Evolutionary conservation across 2,329 filamentous ascomycete species (phyloP).

Genomic region (Pyrenophora graminea): DNA sequence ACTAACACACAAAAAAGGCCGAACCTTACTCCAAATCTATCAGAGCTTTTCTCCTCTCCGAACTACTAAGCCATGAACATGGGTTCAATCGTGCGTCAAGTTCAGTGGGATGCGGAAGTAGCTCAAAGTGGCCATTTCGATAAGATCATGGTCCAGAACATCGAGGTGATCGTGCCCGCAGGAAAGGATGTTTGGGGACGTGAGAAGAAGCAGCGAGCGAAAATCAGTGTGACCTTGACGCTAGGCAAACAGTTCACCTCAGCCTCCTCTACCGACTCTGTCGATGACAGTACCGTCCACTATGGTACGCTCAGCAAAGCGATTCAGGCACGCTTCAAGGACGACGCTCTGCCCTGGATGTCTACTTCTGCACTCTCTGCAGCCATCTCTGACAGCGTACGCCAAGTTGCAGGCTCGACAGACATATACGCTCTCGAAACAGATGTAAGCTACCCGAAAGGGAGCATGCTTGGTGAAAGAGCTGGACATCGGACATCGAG

Average conservation of each 20-base stretch:
- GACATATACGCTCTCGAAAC: slow-evolving; percentile 53
- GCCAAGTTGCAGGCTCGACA: slow-evolving; percentile 31
- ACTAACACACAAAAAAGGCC: too few species aligned
- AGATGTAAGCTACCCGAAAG: slow-evolving; percentile 67
- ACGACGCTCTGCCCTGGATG: slow-evolving; percentile 27
- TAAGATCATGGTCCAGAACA: slow-evolving; percentile 64
- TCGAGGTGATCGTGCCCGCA: slow-evolving; percentile 61
- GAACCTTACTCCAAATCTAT: neutral
- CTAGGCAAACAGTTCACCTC: slow-evolving; percentile 61
- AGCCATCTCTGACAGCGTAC: slow-evolving; percentile 21
- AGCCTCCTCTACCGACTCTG: slow-evolving; percentile 62
- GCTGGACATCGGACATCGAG: slow-evolving; percentile 54
- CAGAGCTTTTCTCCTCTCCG: neutral
- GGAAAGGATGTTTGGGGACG: slow-evolving; percentile 72
- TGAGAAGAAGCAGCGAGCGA: slow-evolving; percentile 63
- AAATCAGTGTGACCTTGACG: slow-evolving; percentile 64
- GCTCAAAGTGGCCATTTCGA: slow-evolving; percentile 35
- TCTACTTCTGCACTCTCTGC: slow-evolving; percentile 28
- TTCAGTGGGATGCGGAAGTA: slow-evolving; percentile 27
- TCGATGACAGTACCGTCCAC: slow-evolving; percentile 73
- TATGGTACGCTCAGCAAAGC: slow-evolving; percentile 73
- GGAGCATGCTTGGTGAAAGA: slow-evolving; percentile 66
- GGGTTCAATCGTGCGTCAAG: slow-evolving; percentile 21
- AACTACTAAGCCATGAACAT: slow-evolving; percentile 4
- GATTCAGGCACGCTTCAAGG: slow-evolving; percentile 56